Percentiles rank a stretch among this genome's conserved stretches.
Evolutionary conservation across 306 rosid genomes (phyloP).

Genomic region (Castanea sativa): DNA sequence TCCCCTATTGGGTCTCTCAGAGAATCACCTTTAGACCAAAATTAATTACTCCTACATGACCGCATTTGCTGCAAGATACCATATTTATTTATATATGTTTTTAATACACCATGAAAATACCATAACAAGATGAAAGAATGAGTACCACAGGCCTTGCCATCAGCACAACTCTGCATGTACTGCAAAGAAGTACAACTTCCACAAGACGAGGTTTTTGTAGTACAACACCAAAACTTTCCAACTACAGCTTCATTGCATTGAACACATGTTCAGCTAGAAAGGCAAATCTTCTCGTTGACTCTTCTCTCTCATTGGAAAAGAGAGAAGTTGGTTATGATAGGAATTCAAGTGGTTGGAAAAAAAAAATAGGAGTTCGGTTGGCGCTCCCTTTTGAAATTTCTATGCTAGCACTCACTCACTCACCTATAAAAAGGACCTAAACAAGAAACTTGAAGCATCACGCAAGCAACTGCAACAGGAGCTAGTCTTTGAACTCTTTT

Average conservation of each 20-base stretch:
- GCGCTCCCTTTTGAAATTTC: too few relatives aligned
- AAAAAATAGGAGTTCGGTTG: neutral
- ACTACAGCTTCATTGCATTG: neutral
- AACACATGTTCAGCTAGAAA: conserved; percentile 11
- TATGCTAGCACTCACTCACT: too few relatives aligned
- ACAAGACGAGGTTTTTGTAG: conserved; percentile 28
- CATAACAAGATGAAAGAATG: neutral
- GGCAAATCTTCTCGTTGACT: neutral
- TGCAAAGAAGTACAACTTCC: conserved; percentile 39
- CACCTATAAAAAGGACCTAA: too few relatives aligned
- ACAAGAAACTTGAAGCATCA: neutral
- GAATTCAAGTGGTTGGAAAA: neutral
- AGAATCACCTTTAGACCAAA: neutral
- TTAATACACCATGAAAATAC: neutral
- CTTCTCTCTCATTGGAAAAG: neutral
- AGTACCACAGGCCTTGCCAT: neutral
- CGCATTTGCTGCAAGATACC: neutral
- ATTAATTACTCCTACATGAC: neutral
- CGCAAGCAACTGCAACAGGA: neutral
- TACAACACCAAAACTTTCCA: conserved; percentile 27
- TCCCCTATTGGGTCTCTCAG: neutral
- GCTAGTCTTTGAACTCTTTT: neutral
- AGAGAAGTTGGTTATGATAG: conserved; percentile 4
- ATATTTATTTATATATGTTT: conserved; percentile 1
- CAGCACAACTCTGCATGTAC: conserved; percentile 32